Conservation (phyloP, 1,139 yeast genomes). For the Geotrichum phurueaensis region DNA sequence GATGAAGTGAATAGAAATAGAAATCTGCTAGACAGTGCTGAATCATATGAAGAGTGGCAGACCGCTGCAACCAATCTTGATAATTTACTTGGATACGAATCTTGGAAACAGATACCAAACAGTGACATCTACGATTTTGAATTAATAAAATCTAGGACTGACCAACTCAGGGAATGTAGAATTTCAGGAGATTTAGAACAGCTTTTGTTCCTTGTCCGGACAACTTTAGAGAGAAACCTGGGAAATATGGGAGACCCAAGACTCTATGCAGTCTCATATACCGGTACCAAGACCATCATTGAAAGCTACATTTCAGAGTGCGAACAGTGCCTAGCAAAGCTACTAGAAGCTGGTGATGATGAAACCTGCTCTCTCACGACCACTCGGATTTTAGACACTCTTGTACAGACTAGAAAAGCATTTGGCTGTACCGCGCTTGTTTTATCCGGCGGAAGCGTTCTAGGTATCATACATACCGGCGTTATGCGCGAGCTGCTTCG, state of each 20-base stretch:
- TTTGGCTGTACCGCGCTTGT: constrained; percentile 92
- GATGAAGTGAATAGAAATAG: constrained; percentile 3
- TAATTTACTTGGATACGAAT: constrained; percentile 51
- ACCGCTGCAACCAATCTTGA: constrained; percentile 60
- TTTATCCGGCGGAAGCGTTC: constrained; percentile 90
- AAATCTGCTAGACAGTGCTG: constrained; percentile 33
- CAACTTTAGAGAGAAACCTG: constrained; percentile 77
- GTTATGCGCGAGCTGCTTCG: constrained; percentile 76
- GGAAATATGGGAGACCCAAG: constrained; percentile 85
- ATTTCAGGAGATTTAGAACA: constrained; percentile 49
- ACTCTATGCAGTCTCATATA: constrained; percentile 68
- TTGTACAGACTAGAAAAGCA: constrained; percentile 82
- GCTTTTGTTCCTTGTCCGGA: constrained; percentile 67
- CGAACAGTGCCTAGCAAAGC: constrained; percentile 49
- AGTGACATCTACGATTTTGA: constrained; percentile 67
- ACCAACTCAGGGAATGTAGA: constrained; percentile 60
- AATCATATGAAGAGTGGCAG: constrained; percentile 67
- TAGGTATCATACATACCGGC: constrained; percentile 90
- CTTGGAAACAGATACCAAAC: constrained; percentile 63
- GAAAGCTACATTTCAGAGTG: constrained; percentile 83
- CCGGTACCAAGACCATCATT: constrained; percentile 78
- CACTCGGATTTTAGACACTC: constrained; percentile 62
- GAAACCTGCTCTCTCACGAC: constrained; percentile 46
- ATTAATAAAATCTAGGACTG: constrained; percentile 48
- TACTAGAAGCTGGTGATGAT: constrained; percentile 32